Base-by-base conservation (phyloP, 2,329 filamentous ascomycete genomes). In the Venturia asperata region DNA sequence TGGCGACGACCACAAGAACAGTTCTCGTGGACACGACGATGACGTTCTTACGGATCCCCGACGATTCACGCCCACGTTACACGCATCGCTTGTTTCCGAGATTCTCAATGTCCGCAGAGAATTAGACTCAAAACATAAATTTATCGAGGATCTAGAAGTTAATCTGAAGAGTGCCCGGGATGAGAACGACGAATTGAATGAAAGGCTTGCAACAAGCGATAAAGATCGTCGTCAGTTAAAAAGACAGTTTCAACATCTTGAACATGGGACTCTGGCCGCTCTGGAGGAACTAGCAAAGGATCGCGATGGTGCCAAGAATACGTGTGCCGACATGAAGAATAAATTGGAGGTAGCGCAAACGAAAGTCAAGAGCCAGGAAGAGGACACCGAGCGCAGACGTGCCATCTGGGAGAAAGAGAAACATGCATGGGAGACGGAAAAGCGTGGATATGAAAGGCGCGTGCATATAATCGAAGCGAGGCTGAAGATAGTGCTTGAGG, bases 11-110 rank as follows among this genome's bases (percentile, higher is more conserved):
- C 76, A 85, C 30, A 77, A 80, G 27, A 37, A 9, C 30, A 58
- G 9, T 37, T 37, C 52, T n/a, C 52, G 37, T 58, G 6, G 52
- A 34, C 83, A 78, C 64, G 89, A 93, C 68, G 85, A 79, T 56
- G 86, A 92, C 42, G 85, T 85, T 2, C 86, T 91, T 27, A 80
- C 97, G 39, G 94, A 99, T 72, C 92, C 94, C 3, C 86, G 93
- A 65, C 85, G 94, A 45, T 97, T 99, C 73, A 99, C 94, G 0
- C 94, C 94, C 1, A 97, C 92, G 0, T 79, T 99, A 13, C 94
- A 97, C 75, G 94, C 94, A 10, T 97, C 91, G 62, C 80, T 99
- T 7, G 93, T 99, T 0, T 93, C 93, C 0, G 94, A 99, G 75
- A 99, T 99, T 68, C 80, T 99, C 47, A 86, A 87, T 1, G 78